Conservation (phyloP, 2,329 filamentous ascomycete species). For the Fusarium austroafricanum region DNA sequence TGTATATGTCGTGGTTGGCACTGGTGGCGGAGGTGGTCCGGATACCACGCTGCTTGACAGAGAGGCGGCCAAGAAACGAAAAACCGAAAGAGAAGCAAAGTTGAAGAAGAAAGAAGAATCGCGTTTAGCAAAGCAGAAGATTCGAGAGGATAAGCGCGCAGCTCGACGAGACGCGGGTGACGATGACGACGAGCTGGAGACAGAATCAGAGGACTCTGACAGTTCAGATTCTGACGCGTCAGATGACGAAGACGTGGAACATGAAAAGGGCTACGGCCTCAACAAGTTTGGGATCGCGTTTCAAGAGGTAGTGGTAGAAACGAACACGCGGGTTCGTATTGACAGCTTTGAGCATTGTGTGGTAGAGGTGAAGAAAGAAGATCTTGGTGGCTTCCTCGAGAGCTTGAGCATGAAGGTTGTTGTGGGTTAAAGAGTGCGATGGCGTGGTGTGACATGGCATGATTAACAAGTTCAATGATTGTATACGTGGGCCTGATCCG, state of each 20-base stretch:
- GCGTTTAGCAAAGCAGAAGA: constrained; percentile 66
- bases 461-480: constrained; percentile 14
- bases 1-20: constrained; percentile 92
- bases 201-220: constrained; percentile 57
- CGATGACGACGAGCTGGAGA: constrained; percentile 62
- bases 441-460: background rate
- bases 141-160: constrained; percentile 70
- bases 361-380: constrained; percentile 97
- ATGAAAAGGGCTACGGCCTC: constrained; percentile 75
- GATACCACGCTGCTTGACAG: constrained; percentile 76
- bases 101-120: constrained; percentile 70
- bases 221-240: constrained; percentile 58
- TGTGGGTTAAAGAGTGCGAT: constrained; percentile 61
- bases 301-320: constrained; percentile 93
- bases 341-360: constrained; percentile 98
- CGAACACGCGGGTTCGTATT: constrained; percentile 87
- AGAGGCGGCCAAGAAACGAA: constrained; percentile 72
- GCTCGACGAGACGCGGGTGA: constrained; percentile 62
- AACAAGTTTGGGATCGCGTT: constrained; percentile 97
- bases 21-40: constrained; percentile 85
- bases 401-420: constrained; percentile 92
- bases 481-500: constrained; percentile 15
- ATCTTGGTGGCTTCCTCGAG: constrained; percentile 90
- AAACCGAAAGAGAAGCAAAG: constrained; percentile 72
- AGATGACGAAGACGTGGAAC: constrained; percentile 64